Evolutionary conservation across 495 filamentous ascomycete genomes (phyloP), one percentile per base, ranked within the genome.

Genomic region (Delitschia confertaspora): DNA sequence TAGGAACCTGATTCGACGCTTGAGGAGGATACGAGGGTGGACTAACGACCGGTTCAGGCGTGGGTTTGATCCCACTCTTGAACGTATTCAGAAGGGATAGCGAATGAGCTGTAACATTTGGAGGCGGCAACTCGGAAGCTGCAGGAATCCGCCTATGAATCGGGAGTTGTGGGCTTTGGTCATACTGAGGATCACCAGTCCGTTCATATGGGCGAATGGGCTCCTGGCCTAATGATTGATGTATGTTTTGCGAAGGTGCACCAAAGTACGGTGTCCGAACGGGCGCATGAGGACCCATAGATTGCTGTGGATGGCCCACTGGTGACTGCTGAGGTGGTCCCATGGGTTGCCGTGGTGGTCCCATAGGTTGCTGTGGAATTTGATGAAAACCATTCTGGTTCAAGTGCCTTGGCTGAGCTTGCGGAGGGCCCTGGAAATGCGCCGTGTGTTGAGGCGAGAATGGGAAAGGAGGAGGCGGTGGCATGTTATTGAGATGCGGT

Each of bases 41-140:
- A 78, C 69, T 55, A 72, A 78, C 32, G 86, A 60, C 4, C 86
- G 58, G 20, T 75, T 70, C 38, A 77, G 63, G 27, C 65, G 71
- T 6, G 65, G 47, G 32, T 20, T 51, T 56, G n/a, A 39, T 33
- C 14, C 38, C 29, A 27, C 25, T 38, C 39, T 60, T 66, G 49
- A 65, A 64, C 3, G 60, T 49, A 45, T 62, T 57, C 11, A 66
- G 48, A 26, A 66, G 39, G 17, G 41, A 47, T 23, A 63, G 33
- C 0, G 56, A 42, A 41, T 66, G 63, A 7, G 47, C 44, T 13
- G 37, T 82, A 27, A 86, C 67, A 52, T 79, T 75, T 5, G 76
- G 80, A 26, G 71, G 64, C 8, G 73, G 76, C 18, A 76, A 54
- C 35, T 74, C 71, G 55, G 68, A 74, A 26, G 78, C 72, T 48